Percentiles rank a stretch among this genome's conserved stretches.
Evolutionary conservation across 306 rosid genomes (phyloP).

Genomic region (Fragaria iinumae): DNA sequence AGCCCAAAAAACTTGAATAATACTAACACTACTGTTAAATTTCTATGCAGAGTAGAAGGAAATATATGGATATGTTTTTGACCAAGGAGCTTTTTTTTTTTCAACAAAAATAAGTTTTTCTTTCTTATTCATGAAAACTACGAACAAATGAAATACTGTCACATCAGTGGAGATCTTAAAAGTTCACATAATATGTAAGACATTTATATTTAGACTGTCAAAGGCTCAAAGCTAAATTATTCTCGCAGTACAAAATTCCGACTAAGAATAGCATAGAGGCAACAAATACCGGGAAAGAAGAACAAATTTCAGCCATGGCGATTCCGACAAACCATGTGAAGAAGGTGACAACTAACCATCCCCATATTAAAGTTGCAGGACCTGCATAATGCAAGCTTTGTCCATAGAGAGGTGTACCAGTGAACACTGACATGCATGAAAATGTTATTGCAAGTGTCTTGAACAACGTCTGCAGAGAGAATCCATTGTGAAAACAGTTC

Average conservation of each 20-base stretch:
- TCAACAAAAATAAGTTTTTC: not conserved
- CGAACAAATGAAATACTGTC: not conserved
- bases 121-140: not conserved
- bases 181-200: not conserved
- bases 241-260: not conserved
- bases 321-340: conserved; percentile 41
- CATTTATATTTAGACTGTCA: not conserved
- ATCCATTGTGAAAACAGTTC: not conserved
- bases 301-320: conserved; percentile 42
- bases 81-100: not conserved
- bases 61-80: too few relatives aligned
- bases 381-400: conserved; percentile 34
- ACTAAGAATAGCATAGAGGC: not conserved
- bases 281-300: conserved; percentile 34
- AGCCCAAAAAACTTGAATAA: not conserved
- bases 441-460: conserved; percentile 39
- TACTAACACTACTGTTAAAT: not conserved
- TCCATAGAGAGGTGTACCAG: conserved; percentile 36
- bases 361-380: conserved; percentile 37
- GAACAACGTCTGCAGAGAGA: conserved; percentile 20
- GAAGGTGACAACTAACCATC: conserved; percentile 22
- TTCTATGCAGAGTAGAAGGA: too few relatives aligned
- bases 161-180: not conserved
- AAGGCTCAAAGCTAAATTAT: not conserved
- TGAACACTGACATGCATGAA: conserved; percentile 33